phyloP scores from a whole-genome alignment of 2,329 filamentous ascomycete genomes.

The Verticillium dahliae region DNA sequence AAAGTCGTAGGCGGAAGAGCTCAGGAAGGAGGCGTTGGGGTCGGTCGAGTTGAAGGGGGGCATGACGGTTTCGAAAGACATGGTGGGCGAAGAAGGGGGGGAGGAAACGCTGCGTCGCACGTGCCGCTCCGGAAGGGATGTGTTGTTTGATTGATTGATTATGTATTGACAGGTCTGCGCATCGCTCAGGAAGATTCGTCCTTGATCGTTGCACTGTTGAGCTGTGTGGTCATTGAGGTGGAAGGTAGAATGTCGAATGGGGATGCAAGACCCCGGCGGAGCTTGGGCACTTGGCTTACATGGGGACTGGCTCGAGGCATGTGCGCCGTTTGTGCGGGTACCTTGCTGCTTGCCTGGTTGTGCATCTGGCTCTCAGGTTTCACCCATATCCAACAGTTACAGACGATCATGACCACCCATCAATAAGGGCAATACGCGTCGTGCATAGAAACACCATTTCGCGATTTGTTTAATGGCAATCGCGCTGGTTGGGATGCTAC shows the following conservation, averaged over 20 bases:
- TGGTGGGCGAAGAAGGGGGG: constrained; percentile 21
- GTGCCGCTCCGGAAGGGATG: background rate
- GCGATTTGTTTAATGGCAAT: too few species aligned
- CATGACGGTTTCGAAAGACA: constrained; percentile 68
- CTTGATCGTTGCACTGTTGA: background rate
- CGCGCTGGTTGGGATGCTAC: background rate
- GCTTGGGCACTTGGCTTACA: background rate
- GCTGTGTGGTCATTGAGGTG: background rate
- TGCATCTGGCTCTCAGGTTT: background rate
- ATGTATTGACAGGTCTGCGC: background rate
- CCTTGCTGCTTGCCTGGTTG: background rate
- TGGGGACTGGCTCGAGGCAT: background rate
- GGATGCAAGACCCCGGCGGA: background rate
- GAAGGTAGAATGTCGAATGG: background rate
- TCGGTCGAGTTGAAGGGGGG: constrained; percentile 67
- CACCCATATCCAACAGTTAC: background rate
- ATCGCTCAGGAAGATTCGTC: background rate
- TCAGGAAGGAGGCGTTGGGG: constrained; percentile 69
- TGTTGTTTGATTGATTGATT: background rate
- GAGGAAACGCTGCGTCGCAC: background rate
- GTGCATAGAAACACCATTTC: too few species aligned
- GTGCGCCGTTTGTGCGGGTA: background rate
- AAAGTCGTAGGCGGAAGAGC: constrained; percentile 83
- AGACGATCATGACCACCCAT: background rate
- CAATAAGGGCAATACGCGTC: too few species aligned